Base-by-base conservation (phyloP, 164 flowering plant species). In the Euptelea pleiosperma region DNA sequence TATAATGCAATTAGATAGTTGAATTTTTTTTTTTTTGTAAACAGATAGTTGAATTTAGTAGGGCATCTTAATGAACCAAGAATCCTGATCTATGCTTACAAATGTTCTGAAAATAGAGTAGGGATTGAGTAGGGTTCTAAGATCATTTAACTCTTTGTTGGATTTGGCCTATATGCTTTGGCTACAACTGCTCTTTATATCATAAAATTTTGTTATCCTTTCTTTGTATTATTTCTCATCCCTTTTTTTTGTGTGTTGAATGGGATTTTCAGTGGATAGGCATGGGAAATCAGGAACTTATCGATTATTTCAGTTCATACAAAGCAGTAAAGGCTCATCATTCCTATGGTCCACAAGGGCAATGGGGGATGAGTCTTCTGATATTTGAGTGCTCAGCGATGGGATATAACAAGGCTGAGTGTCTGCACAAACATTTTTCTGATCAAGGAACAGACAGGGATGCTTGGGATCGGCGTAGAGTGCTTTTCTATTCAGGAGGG, bases 321-420 rank as follows among this genome's bases (percentile, higher is more conserved):
- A 65, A 71, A 41, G 85, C 95, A 30, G 70, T 58, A 2, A 94
- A 67, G 70, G 89, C 99, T 19, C 77, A 83, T 2, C 96, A 91
- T 58, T 78, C 99, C 1, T 93, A 90, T 70, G 99, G 99, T 35
- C 99, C 99, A 34, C 82, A 78, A 51, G 99, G 99, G 11, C 99
- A 93, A 61, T 83, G 99, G 22, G 99, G 99, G 30, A 82, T 85
- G 74, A 90, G 97, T 73, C 58, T 91, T 26, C 69, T 93, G 46
- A 81, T 93, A 31, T 93, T 93, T 79, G 96, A 93, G 68, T 37
- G 72, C 56, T 66, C 91, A 14, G 87, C 90, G 1, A 58, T 71
- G 15, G 99, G 99, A 14, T 93, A 83, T 55, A 22, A 73, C 3
- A 91, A 88, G 61, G 99, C 99, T 16, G 96, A 88, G 58, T 84